Percentiles rank a stretch among this genome's conserved stretches.
Conservation (phyloP, 306 rosid genomes). For the Prunus kanzakura region DNA sequence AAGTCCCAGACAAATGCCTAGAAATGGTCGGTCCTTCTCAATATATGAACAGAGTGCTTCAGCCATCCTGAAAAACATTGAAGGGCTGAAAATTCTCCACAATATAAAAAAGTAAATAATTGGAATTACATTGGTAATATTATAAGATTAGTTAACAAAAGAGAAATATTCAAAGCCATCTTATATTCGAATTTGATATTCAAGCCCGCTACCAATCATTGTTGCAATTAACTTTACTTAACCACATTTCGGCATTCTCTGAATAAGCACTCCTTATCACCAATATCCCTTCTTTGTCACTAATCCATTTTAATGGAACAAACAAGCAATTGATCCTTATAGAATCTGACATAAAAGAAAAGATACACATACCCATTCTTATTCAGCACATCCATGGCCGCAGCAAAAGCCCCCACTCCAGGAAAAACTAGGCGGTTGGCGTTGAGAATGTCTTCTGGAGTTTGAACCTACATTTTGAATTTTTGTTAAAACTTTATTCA, state of each 20-base stretch:
- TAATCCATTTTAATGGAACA: constrained; percentile 7
- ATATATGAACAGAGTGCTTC: constrained; percentile 85
- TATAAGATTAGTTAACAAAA: not conserved
- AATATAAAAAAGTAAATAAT: not conserved
- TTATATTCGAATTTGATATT: not conserved
- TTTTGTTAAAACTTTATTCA: constrained; percentile 2
- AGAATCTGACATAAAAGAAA: not conserved
- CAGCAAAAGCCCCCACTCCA: constrained; percentile 92
- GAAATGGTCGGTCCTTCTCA: constrained; percentile 77
- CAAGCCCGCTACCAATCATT: not conserved
- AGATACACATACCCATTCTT: constrained; percentile 56
- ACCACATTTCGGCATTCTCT: not conserved
- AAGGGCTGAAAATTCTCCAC: not conserved
- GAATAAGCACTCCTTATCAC: not conserved
- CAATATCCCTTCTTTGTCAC: constrained; percentile 4
- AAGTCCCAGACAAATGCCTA: constrained; percentile 98
- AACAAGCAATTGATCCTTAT: constrained; percentile 9
- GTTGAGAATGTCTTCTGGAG: constrained; percentile 75
- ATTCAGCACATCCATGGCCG: constrained; percentile 87
- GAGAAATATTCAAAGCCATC: not conserved
- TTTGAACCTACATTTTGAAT: constrained; percentile 57
- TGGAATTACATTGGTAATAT: no score
- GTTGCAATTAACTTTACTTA: not conserved
- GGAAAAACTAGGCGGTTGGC: constrained; percentile 80
- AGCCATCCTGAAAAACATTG: constrained; percentile 63